Evolutionary conservation across 805 yeast species (phyloP), one percentile per base, ranked within the genome.

Genomic region (Candida manassasensis): DNA sequence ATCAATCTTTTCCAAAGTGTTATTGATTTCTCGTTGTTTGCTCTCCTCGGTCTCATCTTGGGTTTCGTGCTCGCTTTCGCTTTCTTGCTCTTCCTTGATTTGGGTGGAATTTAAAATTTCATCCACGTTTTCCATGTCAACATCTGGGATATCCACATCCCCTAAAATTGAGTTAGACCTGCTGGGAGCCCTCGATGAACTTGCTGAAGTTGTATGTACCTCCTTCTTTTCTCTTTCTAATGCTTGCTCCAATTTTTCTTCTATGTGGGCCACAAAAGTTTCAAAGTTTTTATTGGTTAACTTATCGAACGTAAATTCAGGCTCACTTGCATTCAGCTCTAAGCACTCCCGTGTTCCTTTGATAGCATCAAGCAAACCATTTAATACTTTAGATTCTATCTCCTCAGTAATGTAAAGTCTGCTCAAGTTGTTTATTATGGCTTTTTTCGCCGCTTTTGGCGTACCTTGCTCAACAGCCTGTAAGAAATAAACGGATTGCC

Each of bases 401-500:
- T 47, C 43, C 18, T 53, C 61, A 1, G 57, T 44, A 4, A 67
- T 41, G 17, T 40, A 44, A 13, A 84, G 60, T 42, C 74, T 76
- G 17, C 68, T 61, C 21, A 84, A 55, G 29, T 71, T 69, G 10
- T 59, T 58, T 7, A 82, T 51, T 2, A 84, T 61, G 22, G 77
- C 65, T 41, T 74, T 81, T 40, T 75, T 75, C 24, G 70, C 59
- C 4, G 55, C 63, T 42, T 75, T 79, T 22, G 74, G 70, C 4
- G 75, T 63, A 3, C 70, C 79, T 38, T 61, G 67, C 42, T 61
- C 70, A 15, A 81, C 59, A 0, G 73, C 65, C 19, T 67, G 69
- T 31, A 84, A 49, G 8, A 84, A 57, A 17, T 77, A 79, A 19
- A 69, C 53, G 0, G 75, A 75, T 42, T 81, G 75, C 44, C 67